Base-by-base conservation (phyloP, 1,139 yeast genomes). In the Kodamaea arcana region DNA sequence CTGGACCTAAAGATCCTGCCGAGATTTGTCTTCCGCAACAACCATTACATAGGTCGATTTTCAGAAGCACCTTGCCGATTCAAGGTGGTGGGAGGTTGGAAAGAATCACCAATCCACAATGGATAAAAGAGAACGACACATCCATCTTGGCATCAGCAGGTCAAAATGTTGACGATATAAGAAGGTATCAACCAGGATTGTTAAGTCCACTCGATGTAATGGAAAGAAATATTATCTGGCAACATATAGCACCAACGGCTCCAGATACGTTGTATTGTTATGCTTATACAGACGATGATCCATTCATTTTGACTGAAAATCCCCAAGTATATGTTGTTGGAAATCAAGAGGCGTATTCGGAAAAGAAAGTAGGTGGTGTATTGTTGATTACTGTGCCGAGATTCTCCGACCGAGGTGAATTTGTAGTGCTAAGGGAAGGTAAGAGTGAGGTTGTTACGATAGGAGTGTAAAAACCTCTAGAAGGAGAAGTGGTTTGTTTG, bases 201-300 rank as follows among this genome's bases (percentile, higher is more conserved):
- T 60, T 12, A 40, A 46, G 18, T 41, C 46, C 38, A 36, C 29
- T 78, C 12, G 69, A 73, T 16, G 63, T 87, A 45, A 72, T 88
- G 67, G 83, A 80, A 45, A 70, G 79, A 6, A 82, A 85, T 1
- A 56, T 94, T 27, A 62, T 68, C 35, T 92, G 97, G 95, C 92
- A 87, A 47, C 86, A 86, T 48, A 67, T 86, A 25, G 82, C 87
- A 0, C 98, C 98, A 2, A 88, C 97, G 0, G 95, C 96, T 1
- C 99, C 99, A 0, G 98, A 92, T 51, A 94, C 99, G 0, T 62
- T 92, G 29, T 84, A 85, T 65, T 82, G 95, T 44, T 88, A 87
- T 48, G 97, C 99, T 1, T 90, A 72, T 51, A 72, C 75, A n/a
- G 76, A 80, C 29, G 50, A 54, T 4, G 98, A 94, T 56, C 97